These are phyloP conservation scores for Isabelozyma heimii DNA, from an alignment of 805 yeast genomes.

Conservation along the genomic window DNA sequence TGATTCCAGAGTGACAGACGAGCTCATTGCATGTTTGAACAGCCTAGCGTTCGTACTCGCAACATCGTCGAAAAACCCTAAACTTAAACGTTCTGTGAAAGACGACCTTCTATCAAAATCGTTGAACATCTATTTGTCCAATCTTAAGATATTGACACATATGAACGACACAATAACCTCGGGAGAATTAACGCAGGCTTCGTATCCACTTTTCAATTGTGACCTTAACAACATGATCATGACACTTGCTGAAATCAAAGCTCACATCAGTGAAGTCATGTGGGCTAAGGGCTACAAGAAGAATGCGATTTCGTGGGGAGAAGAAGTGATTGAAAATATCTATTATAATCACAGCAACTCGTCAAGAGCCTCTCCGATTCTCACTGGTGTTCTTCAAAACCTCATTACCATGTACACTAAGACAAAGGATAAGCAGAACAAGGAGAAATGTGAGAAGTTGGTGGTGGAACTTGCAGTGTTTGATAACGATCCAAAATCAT, in stretches of 20 bases:
- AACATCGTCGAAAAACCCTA: slow-evolving; percentile 7
- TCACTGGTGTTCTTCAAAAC: slow-evolving; percentile 28
- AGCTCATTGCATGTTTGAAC: slow-evolving; percentile 30
- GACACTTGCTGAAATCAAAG: slow-evolving; percentile 28
- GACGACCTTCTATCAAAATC: slow-evolving; percentile 18
- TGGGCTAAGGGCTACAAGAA: slow-evolving; percentile 39
- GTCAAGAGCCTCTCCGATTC: slow-evolving; percentile 24
- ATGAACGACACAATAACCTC: slow-evolving; percentile 14
- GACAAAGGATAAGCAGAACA: slow-evolving; percentile 19
- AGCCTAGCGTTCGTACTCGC: slow-evolving; percentile 33
- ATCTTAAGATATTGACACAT: slow-evolving; percentile 21
- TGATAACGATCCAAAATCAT: slow-evolving; percentile 20
- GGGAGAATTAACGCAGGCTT: slow-evolving; percentile 19
- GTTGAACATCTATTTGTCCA: slow-evolving; percentile 36
- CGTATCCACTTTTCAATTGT: slow-evolving; percentile 37
- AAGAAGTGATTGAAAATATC: slow-evolving; percentile 37
- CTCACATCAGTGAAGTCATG: slow-evolving; percentile 40
- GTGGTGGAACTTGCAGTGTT: slow-evolving; percentile 20
- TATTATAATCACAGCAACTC: slow-evolving; percentile 27
- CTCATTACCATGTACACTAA: slow-evolving; percentile 29
- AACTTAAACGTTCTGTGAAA: slow-evolving; percentile 5
- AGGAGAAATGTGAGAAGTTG: slow-evolving; percentile 25
- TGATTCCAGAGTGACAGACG: slow-evolving; percentile 33
- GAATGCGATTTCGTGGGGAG: slow-evolving; percentile 41
- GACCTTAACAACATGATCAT: slow-evolving; percentile 23